Evolutionary conservation across 2,329 filamentous ascomycete species (phyloP), one percentile per base, ranked within the genome.

Genomic region (Aciculosporium take): DNA sequence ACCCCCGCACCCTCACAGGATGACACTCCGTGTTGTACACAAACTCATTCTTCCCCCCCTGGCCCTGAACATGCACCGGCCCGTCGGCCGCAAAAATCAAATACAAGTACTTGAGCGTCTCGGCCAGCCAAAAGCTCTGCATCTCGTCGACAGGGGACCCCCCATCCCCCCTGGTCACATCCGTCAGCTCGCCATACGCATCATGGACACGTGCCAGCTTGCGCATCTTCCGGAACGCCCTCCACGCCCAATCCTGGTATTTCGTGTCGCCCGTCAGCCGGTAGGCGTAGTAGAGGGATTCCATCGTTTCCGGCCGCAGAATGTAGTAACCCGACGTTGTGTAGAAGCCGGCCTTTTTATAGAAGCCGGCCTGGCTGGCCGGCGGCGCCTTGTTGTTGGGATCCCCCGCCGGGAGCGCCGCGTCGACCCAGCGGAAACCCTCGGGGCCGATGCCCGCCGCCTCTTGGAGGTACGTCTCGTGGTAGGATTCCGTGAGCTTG

Each of bases 91-190:
- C 69, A 54, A 78, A 76, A 44, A 84, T 82, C 51, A 93, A 57
- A 62, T 84, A 93, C 43, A 72, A 66, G 58, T 93, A 93, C 68
- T 94, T 94, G 58, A 94, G 57, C 47, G 87, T 81, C 65, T 94
- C 86, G 0, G 86, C 85, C 58, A 93, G 86, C 66, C 83, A 79
- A 64, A 91, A 94, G 52, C 81, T 88, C 63, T 94, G 84, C 68
- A 89, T 82, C 56, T 81, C 79, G 57, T 94, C 75, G 32, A 61
- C 59, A 45, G 71, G 76, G 0, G 62, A 59, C 1, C 81, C 82
- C 8, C 83, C 84, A 24, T 66, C 67, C 3, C 54, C 51, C 3
- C 60, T 62, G 49, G 82, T 84, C 35, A 93, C 83, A 55, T 93
- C 60, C 0, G 52, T 56, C 42, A 93, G 64, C 24, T 72, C 69